These are phyloP conservation scores for Xylariaceae sp. DNA, from an alignment of 2,329 filamentous ascomycete species.

Conservation along the genomic window DNA sequence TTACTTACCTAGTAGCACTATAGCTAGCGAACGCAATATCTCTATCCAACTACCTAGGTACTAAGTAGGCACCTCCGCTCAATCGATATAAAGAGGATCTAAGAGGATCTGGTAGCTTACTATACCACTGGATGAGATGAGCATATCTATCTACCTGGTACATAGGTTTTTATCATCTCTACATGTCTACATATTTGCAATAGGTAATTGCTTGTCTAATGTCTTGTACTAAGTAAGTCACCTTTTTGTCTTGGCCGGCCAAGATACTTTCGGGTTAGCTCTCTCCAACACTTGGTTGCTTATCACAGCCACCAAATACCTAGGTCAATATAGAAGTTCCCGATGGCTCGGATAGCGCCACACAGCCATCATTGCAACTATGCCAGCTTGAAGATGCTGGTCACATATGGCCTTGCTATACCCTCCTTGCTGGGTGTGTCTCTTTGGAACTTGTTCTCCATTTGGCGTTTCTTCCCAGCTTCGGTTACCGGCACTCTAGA, in stretches of 20 bases:
- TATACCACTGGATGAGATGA: too few species aligned
- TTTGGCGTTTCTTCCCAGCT: not conserved
- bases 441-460: not conserved
- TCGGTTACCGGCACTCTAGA: slow-evolving; percentile 3
- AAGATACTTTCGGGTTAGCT: too few species aligned
- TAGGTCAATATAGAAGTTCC: slow-evolving; percentile 19
- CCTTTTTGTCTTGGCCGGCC: too few species aligned
- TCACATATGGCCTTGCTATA: not conserved
- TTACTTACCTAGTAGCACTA: not conserved
- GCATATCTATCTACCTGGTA: too few species aligned
- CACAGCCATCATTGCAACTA: slow-evolving; percentile 1
- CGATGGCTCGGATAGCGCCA: slow-evolving; percentile 21
- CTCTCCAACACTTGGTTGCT: not conserved
- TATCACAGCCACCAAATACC: not conserved
- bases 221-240: too few species aligned
- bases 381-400: not conserved
- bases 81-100: too few species aligned
- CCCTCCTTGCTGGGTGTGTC: not conserved
- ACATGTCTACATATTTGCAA: too few species aligned
- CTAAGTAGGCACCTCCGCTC: not conserved
- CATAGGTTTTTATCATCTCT: too few species aligned
- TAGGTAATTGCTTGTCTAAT: too few species aligned
- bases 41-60: not conserved
- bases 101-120: too few species aligned
- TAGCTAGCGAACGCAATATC: not conserved